Evolutionary conservation across 2,329 filamentous ascomycete species (phyloP).

Genomic region (Hypoxylon sp.): DNA sequence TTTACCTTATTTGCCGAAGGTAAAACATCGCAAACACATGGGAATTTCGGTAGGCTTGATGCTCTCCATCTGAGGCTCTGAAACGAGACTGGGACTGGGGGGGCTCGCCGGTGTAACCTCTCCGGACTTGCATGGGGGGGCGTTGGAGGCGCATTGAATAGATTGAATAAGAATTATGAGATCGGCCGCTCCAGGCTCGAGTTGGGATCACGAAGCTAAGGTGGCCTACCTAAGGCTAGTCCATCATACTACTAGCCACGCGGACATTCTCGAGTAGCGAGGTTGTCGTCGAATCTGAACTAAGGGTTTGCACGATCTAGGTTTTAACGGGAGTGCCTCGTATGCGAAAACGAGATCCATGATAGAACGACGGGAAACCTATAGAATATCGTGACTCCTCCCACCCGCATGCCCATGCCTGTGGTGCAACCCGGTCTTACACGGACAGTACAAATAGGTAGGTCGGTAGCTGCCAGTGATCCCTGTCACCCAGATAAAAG

Average conservation of each 20-base stretch:
- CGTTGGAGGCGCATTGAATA: conserved; percentile 22
- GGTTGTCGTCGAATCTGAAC: conserved; percentile 13
- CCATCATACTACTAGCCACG: conserved; percentile 9
- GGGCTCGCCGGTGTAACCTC: conserved; percentile 33
- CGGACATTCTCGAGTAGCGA: conserved; percentile 16
- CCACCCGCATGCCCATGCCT: conserved; percentile 3
- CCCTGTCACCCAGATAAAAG: conserved; percentile 39
- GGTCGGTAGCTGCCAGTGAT: conserved; percentile 41
- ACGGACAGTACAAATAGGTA: conserved; percentile 30
- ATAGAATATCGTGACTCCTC: conserved; percentile 18
- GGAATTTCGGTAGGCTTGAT: conserved; percentile 15
- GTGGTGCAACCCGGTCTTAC: conserved; percentile 18
- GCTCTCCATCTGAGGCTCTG: conserved; percentile 37
- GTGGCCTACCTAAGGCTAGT: conserved; percentile 5
- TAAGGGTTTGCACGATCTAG: conserved; percentile 39
- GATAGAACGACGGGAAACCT: conserved; percentile 21
- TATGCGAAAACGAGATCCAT: conserved; percentile 36
- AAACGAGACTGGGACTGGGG: conserved; percentile 26
- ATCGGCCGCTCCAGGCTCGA: conserved; percentile 37
- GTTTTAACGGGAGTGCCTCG: conserved; percentile 32
- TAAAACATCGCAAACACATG: conserved; percentile 30
- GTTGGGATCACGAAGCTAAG: conserved; percentile 36
- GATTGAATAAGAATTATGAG: conserved; percentile 9
- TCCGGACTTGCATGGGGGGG: conserved; percentile 32
- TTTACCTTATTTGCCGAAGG: conserved; percentile 23